Percentiles rank a stretch among this genome's conserved stretches.
Evolutionary conservation across 73 alveolate genomes (phyloP).

Genomic region (Blepharisma japonicum): DNA sequence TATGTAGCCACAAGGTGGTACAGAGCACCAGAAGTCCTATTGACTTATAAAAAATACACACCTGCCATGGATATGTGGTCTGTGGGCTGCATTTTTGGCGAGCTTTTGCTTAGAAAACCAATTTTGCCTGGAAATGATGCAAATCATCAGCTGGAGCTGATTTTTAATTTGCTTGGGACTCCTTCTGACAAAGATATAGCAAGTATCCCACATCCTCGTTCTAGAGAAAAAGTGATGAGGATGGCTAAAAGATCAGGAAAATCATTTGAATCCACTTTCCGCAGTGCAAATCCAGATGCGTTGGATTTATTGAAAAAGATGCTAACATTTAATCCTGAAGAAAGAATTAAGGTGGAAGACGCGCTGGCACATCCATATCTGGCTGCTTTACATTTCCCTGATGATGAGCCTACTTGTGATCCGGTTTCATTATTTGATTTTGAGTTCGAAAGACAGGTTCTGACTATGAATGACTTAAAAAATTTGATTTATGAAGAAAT

Average conservation of each 20-base stretch:
- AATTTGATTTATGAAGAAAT: constrained; percentile 67
- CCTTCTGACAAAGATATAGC: constrained; percentile 65
- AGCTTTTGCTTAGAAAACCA: constrained; percentile 79
- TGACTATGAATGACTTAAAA: constrained; percentile 50
- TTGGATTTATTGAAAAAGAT: constrained; percentile 62
- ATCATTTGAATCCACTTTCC: constrained; percentile 50
- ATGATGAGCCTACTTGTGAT: constrained; percentile 57
- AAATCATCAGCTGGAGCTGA: constrained; percentile 75
- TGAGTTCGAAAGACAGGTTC: constrained; percentile 57
- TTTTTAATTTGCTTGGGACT: constrained; percentile 80
- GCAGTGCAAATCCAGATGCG: constrained; percentile 63
- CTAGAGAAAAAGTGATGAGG: constrained; percentile 38
- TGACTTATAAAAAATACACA: constrained; percentile 54
- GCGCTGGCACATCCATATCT: constrained; percentile 89
- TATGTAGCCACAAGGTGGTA: constrained; percentile 87
- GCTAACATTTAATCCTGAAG: constrained; percentile 75
- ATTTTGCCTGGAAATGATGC: constrained; percentile 87
- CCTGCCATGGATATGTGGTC: constrained; percentile 85
- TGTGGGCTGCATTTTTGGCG: constrained; percentile 93
- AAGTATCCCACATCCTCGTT: constrained; percentile 46
- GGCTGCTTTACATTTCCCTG: constrained; percentile 67
- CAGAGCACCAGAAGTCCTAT: constrained; percentile 83
- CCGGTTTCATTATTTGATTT: constrained; percentile 54
- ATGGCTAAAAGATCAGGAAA: constrained; percentile 57
- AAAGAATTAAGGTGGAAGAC: constrained; percentile 86